Evolutionary conservation across 2,329 filamentous ascomycete genomes (phyloP).

Genomic region (Thelonectria blattea): DNA sequence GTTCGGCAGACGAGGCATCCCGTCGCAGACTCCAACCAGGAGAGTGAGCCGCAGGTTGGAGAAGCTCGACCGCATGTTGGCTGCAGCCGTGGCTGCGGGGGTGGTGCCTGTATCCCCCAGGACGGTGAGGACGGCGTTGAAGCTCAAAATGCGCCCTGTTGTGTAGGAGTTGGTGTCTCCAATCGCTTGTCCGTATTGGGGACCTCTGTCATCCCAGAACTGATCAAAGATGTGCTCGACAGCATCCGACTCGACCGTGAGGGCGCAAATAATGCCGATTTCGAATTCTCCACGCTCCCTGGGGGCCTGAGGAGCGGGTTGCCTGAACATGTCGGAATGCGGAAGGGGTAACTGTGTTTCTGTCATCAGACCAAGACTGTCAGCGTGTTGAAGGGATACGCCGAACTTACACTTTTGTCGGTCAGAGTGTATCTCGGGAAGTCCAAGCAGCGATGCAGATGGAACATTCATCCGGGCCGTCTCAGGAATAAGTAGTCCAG

Average conservation of each 20-base stretch:
- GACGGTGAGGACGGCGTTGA: conserved; percentile 39
- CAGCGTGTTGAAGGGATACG: neutral
- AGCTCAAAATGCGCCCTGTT: conserved; percentile 37
- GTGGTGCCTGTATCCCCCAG: conserved; percentile 39
- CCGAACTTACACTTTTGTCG: neutral
- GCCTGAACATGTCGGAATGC: neutral
- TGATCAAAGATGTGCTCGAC: neutral
- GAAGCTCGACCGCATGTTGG: conserved; percentile 44
- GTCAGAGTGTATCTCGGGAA: neutral
- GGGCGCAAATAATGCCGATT: conserved; percentile 3
- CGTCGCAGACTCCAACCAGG: conserved; percentile 50
- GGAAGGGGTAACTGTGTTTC: neutral
- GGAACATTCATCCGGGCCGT: neutral
- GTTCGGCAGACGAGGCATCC: conserved; percentile 33
- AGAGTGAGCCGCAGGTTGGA: conserved; percentile 42
- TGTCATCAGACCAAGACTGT: neutral
- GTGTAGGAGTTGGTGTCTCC: conserved; percentile 40
- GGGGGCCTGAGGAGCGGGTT: neutral
- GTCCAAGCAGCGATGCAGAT: neutral
- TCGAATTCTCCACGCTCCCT: neutral
- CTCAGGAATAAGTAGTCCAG: neutral
- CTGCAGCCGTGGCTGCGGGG: conserved; percentile 33
- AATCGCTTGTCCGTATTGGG: conserved; percentile 31
- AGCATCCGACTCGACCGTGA: neutral
- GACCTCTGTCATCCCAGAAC: neutral